A percentile compares a stretch with the other conserved stretches of the same genome.
Conservation (phyloP, 1,284 basidiomycete genomes). For the Pseudozyma sp. region DNA sequence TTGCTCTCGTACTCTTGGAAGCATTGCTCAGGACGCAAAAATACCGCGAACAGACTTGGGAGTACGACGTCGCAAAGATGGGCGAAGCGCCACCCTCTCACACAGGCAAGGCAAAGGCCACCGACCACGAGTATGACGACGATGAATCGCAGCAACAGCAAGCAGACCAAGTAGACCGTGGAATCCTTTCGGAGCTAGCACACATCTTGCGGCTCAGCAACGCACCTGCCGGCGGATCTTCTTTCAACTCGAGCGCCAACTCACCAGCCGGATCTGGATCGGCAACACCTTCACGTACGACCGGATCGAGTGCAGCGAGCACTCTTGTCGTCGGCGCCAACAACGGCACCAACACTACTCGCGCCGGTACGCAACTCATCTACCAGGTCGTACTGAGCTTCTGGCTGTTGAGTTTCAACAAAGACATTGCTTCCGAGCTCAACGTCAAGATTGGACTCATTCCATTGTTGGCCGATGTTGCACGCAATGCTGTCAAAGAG, state of each 20-base stretch:
- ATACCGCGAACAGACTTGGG: slow-evolving; percentile 75
- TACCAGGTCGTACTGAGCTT: slow-evolving; percentile 92
- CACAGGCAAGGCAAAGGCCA: slow-evolving; percentile 23
- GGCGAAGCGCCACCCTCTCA: slow-evolving; percentile 14
- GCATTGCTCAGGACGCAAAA: slow-evolving; percentile 84
- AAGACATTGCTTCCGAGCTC: slow-evolving; percentile 83
- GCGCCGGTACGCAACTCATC: slow-evolving; percentile 80
- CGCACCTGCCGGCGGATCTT: slow-evolving; percentile 22
- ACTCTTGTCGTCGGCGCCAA: slow-evolving; percentile 42
- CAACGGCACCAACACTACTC: slow-evolving; percentile 26
- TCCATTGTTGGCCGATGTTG: slow-evolving; percentile 85
- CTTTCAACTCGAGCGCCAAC: slow-evolving; percentile 30
- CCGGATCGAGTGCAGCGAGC: slow-evolving; percentile 16
- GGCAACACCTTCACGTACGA: slow-evolving; percentile 36
- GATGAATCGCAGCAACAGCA: slow-evolving; percentile 19
- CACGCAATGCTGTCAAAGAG: slow-evolving; percentile 92
- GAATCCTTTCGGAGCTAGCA: slow-evolving; percentile 52
- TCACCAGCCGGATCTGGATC: slow-evolving; percentile 49
- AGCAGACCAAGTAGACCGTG: slow-evolving; percentile 28
- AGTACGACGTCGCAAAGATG: slow-evolving; percentile 60
- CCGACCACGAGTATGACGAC: slow-evolving; percentile 25
- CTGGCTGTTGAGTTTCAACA: slow-evolving; percentile 93
- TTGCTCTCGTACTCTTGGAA: slow-evolving; percentile 89
- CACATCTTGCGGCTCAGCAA: slow-evolving; percentile 50
- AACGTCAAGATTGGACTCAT: slow-evolving; percentile 92